Percentiles rank a stretch among this genome's conserved stretches.
Conservation (phyloP, 225 moss, liverwort and hornwort genomes). For the Takakia lepidozioides region DNA sequence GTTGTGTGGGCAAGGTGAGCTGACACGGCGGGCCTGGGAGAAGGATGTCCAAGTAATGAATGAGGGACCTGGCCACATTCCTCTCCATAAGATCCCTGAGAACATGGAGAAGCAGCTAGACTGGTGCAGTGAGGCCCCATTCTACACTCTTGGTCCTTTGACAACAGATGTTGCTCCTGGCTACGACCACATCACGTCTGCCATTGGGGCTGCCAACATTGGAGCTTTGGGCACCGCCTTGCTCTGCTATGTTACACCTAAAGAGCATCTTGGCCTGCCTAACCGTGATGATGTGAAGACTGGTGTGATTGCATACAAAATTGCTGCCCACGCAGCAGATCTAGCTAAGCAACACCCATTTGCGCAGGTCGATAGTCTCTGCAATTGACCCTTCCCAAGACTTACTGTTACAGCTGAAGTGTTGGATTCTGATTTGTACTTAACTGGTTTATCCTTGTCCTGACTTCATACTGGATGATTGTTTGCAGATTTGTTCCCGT, state of each 20-base stretch:
- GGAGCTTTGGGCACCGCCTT: conserved; percentile 88
- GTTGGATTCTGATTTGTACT: too few relatives aligned
- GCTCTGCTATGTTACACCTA: conserved; percentile 90
- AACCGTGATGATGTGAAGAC: conserved; percentile 92
- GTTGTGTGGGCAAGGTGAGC: conserved; percentile 31
- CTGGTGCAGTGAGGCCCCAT: conserved; percentile 92
- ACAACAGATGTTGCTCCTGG: conserved; percentile 95
- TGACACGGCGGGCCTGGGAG: conserved; percentile 94
- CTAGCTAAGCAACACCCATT: conserved; percentile 79
- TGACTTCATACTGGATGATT: too few relatives aligned
- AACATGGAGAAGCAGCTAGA: conserved; percentile 97
- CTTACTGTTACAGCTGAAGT: too few relatives aligned
- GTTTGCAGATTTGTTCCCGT: too few relatives aligned
- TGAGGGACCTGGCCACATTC: conserved; percentile 93
- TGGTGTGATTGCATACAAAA: conserved; percentile 91
- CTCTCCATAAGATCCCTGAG: conserved; percentile 85
- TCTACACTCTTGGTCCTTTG: conserved; percentile 89
- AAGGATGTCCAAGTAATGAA: conserved; percentile 98
- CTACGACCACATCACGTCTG: conserved; percentile 94
- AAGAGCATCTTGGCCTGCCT: conserved; percentile 90
- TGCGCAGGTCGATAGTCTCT: conserved; percentile 60
- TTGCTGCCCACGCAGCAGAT: conserved; percentile 90
- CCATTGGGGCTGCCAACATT: conserved; percentile 92
- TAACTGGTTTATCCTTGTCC: too few relatives aligned
- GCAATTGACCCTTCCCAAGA: too few relatives aligned